Evolutionary conservation across 768 basidiomycete genomes (phyloP).

Genomic region (Mycena haematopus): DNA sequence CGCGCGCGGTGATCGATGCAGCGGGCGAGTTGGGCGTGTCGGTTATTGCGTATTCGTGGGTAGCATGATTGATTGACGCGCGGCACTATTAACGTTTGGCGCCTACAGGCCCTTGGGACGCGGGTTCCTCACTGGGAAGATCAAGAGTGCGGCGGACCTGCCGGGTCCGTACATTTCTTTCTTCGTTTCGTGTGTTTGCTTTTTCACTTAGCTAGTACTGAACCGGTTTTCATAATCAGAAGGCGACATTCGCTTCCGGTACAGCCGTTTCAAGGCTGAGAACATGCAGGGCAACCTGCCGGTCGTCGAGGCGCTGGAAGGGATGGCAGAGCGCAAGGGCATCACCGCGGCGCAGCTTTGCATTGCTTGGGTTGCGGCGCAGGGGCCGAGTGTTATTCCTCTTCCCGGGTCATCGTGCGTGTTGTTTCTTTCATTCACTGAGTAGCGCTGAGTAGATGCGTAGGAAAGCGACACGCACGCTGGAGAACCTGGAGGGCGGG

Average conservation of each 20-base stretch:
- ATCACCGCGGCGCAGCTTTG: conserved; percentile 51
- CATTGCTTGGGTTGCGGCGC: conserved; percentile 50
- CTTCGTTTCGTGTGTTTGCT: neutral
- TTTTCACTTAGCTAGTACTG: no score
- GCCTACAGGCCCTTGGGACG: conserved; percentile 54
- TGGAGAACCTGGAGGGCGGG: conserved; percentile 53
- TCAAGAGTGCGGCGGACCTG: conserved; percentile 47
- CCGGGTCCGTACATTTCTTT: conserved; percentile 31
- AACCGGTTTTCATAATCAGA: conserved; percentile 37
- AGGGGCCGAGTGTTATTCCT: conserved; percentile 53
- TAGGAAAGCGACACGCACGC: conserved; percentile 40
- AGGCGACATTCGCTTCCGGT: conserved; percentile 45
- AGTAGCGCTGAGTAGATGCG: neutral
- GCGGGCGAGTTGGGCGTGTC: conserved; percentile 62
- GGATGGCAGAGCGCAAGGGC: conserved; percentile 48
- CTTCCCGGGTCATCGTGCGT: conserved; percentile 55
- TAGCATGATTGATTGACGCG: neutral
- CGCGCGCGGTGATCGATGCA: conserved; percentile 59
- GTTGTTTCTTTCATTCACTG: neutral
- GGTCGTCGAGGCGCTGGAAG: conserved; percentile 48
- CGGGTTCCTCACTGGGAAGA: conserved; percentile 58
- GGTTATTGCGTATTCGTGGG: conserved; percentile 66
- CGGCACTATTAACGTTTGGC: no score
- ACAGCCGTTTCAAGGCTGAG: conserved; percentile 56
- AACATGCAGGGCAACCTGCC: conserved; percentile 50